Percentiles rank a stretch among this genome's conserved stretches.
These are phyloP conservation scores for Xerophyta viscosa DNA, from an alignment of 106 monocot genomes.

Conservation along the genomic window DNA sequence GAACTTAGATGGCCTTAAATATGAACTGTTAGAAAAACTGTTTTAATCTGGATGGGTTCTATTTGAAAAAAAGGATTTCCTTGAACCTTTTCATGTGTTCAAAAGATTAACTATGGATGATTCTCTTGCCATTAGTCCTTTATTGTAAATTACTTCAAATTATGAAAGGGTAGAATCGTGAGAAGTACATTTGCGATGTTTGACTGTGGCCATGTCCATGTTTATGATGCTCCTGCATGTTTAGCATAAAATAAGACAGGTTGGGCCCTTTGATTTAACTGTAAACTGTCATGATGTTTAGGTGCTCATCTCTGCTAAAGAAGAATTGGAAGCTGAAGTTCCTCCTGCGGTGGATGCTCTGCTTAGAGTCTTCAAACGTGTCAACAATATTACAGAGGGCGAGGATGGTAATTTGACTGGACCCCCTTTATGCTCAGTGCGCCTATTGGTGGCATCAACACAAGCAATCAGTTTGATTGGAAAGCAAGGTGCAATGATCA, in stretches of 20 bases:
- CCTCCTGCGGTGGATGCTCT: constrained; percentile 86
- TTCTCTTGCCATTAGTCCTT: too few relatives aligned
- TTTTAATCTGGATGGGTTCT: too few relatives aligned
- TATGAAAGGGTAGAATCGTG: too few relatives aligned
- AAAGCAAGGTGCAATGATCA: constrained; percentile 69
- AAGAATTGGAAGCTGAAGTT: constrained; percentile 63
- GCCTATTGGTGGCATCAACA: constrained; percentile 52
- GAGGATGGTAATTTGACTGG: constrained; percentile 21
- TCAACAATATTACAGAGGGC: constrained; percentile 46
- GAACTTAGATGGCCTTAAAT: too few relatives aligned
- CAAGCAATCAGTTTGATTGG: constrained; percentile 88
- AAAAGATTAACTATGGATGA: too few relatives aligned
- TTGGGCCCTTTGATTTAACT: not conserved
- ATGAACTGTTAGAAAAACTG: too few relatives aligned
- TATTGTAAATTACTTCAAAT: too few relatives aligned
- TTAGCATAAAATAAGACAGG: not conserved
- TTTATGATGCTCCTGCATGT: not conserved
- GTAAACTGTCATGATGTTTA: constrained; percentile 14
- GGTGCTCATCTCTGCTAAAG: constrained; percentile 83
- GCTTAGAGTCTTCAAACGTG: constrained; percentile 68
- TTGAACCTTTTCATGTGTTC: too few relatives aligned
- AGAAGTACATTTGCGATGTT: too few relatives aligned
- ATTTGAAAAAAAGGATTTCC: too few relatives aligned
- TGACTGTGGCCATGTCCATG: too few relatives aligned
- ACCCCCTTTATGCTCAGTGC: constrained; percentile 31